Conservation (phyloP, 768 basidiomycete species). For the Rhizopogon salebrosus region DNA sequence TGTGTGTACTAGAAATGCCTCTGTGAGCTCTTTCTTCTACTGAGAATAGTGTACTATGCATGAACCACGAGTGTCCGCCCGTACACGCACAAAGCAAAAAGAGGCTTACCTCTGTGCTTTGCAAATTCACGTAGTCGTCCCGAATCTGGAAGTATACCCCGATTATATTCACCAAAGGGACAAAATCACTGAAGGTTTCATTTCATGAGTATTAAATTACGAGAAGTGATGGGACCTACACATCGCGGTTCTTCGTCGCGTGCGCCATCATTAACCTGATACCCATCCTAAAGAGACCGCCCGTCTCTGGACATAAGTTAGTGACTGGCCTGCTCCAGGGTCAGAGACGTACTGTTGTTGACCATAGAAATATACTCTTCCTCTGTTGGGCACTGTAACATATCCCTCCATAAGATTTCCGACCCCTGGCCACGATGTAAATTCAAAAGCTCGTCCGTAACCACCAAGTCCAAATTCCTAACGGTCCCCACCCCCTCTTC, state of each 20-base stretch:
- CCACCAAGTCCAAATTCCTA: conserved; percentile 57
- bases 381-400: conserved; percentile 85
- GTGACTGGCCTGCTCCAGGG: conserved; percentile 13
- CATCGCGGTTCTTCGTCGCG: conserved; percentile 51
- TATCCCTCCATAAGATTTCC: conserved; percentile 93
- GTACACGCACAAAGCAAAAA: neutral
- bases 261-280: conserved; percentile 97
- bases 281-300: conserved; percentile 86
- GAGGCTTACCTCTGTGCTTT: conserved; percentile 67
- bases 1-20: conserved; percentile 45
- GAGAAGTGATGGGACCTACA: conserved; percentile 36
- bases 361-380: conserved; percentile 96
- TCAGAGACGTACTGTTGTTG: conserved; percentile 65
- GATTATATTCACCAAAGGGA: conserved; percentile 89
- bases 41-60: neutral
- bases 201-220: neutral
- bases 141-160: conserved; percentile 95
- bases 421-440: conserved; percentile 94
- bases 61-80: neutral
- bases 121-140: conserved; percentile 96
- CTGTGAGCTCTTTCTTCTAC: neutral
- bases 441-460: conserved; percentile 59
- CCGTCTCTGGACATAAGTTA: conserved; percentile 64
- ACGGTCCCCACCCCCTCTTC: conserved; percentile 49
- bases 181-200: conserved; percentile 59